phyloP scores from a whole-genome alignment of 768 basidiomycete species.

The Psilocybe subaeruginosa region DNA sequence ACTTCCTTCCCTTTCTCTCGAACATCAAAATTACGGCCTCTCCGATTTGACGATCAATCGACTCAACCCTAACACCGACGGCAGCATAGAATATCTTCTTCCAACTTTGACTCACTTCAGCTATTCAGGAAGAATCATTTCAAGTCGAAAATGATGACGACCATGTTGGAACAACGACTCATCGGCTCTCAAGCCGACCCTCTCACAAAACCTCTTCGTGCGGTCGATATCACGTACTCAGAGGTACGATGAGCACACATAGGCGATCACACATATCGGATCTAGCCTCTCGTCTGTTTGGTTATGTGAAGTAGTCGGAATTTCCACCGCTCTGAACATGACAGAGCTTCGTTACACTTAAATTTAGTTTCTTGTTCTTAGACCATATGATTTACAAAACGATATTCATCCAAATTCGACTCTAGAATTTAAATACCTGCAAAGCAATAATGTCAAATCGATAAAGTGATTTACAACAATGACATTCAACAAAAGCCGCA shows the following conservation, averaged over 20 bases:
- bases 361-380: too few species aligned
- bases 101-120: not conserved
- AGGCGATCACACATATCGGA: not conserved
- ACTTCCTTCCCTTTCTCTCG: not conserved
- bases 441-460: not conserved
- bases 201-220: not conserved
- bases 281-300: too few species aligned
- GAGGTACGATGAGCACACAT: not conserved
- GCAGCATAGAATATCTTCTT: not conserved
- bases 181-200: not conserved
- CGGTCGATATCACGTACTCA: not conserved
- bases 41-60: not conserved
- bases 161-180: not conserved
- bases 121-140: not conserved
- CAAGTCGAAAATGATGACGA: not conserved
- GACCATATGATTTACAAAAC: not conserved
- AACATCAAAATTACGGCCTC: not conserved
- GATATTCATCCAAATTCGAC: not conserved
- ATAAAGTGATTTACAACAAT: not conserved
- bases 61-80: not conserved
- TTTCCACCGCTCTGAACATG: too few species aligned
- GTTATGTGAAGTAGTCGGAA: too few species aligned
- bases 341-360: too few species aligned
- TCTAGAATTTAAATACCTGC: not conserved
- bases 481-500: conserved; percentile 27